Percentiles rank a stretch among this genome's conserved stretches.
phyloP scores from a whole-genome alignment of 176 grass and related monocot species.

The Aegilops tauschii region DNA sequence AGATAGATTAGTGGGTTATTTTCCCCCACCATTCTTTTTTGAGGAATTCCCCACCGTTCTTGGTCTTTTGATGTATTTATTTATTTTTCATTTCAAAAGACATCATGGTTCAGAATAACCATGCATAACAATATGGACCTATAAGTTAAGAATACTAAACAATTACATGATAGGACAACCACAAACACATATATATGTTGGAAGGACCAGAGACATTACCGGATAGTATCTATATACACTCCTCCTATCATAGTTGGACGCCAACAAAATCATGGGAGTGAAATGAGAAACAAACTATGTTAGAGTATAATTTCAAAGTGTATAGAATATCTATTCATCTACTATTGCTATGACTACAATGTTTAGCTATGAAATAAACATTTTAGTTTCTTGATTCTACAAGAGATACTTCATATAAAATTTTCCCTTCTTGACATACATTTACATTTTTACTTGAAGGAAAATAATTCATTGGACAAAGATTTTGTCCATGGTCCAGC shows the following conservation, averaged over 20 bases:
- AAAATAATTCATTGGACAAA: not conserved
- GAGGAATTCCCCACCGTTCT: not conserved
- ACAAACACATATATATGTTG: not conserved
- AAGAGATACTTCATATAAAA: not conserved
- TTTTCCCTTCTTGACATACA: not conserved
- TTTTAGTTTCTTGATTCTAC: not conserved
- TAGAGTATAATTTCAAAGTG: not conserved
- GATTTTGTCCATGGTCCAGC: not conserved
- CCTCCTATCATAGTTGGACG: not conserved
- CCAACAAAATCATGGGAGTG: not conserved
- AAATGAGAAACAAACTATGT: not conserved
- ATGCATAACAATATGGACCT: not conserved
- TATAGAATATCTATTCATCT: not conserved
- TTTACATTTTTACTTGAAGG: not conserved
- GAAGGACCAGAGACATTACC: not conserved
- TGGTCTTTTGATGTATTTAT: not conserved
- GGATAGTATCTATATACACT: not conserved
- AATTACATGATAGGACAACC: not conserved
- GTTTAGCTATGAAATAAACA: not conserved
- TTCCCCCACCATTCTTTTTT: not conserved
- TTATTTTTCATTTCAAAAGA: not conserved
- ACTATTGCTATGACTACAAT: not conserved
- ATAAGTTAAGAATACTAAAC: not conserved
- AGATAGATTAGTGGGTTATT: not conserved
- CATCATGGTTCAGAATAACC: not conserved